A percentile compares a stretch with the other conserved stretches of the same genome.
These are phyloP conservation scores for Trypanosoma grayi DNA, from an alignment of 208 protist species.

Conservation along the genomic window DNA sequence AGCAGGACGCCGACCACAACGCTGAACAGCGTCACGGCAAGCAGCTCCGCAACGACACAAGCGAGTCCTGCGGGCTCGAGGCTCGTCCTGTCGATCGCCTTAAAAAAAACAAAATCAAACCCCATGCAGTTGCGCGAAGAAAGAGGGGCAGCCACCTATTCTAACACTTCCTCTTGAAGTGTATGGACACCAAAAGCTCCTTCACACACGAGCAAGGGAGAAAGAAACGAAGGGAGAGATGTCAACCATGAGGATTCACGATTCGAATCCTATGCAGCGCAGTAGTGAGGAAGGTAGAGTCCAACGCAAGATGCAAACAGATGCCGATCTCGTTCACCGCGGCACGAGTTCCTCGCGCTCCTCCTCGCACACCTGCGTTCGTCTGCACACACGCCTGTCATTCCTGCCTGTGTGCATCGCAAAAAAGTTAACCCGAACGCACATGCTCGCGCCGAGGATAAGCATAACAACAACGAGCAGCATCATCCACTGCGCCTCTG, in stretches of 20 bases:
- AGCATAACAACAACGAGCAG: background rate
- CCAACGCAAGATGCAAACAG: background rate
- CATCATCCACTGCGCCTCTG: background rate
- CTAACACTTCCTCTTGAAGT: no score
- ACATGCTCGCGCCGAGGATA: background rate
- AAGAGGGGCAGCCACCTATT: background rate
- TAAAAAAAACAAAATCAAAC: constrained; percentile 19
- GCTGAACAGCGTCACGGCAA: constrained; percentile 1
- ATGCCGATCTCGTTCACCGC: background rate
- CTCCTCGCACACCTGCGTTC: background rate
- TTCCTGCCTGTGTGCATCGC: background rate
- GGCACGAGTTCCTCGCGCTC: background rate
- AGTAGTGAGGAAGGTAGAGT: background rate
- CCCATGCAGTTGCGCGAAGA: background rate
- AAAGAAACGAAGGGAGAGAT: background rate
- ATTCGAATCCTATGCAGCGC: background rate
- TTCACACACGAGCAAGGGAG: background rate
- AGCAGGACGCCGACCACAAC: constrained; percentile 11
- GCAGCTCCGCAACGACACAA: constrained; percentile 1
- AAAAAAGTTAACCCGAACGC: background rate
- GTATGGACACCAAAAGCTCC: background rate
- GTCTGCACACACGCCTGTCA: background rate
- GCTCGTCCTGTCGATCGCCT: constrained; percentile 16
- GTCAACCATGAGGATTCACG: background rate
- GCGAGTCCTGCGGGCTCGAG: background rate